Base-by-base conservation (phyloP, 2,329 filamentous ascomycete genomes). In the Furcasterigmium furcatum region DNA sequence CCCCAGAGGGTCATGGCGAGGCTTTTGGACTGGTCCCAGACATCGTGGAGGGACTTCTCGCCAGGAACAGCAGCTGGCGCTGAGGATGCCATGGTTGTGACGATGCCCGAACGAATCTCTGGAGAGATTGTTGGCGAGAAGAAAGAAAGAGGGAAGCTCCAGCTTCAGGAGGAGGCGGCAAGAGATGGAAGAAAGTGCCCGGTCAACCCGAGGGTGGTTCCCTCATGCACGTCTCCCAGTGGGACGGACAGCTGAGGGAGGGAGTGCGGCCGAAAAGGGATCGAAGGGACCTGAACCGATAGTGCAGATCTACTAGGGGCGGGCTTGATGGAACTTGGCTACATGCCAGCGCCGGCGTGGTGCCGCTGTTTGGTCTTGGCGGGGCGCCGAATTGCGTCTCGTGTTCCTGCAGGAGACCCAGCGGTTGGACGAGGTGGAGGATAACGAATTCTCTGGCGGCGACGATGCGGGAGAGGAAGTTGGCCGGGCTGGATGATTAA, bases 1-100 rank as follows among this genome's bases (percentile, higher is more conserved):
- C 55, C 51, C 66, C 65, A 69, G 32, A 58, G 41, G 21, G 57
- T 54, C 18, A 57, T 25, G 7, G 44, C 35, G 16, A 64, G 44
- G 20, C 44, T 45, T 38, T 55, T 58, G 10, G 52, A 27, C 40
- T 56, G 53, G 27, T 50, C 47, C 49, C 49, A 54, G 36, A 55
- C 24, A 18, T 53, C 51, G 34, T 48, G 30, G 47, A 59, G 48
- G 20, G 43, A 52, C 27, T 47, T 50, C 30, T 56, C 58, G 42
- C 50, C 46, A 14, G 32, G 22, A 10, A 30, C 38, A 6, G 40
- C 22, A 16, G 32, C 24, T 18, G 36, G 16, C 35, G 43, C 14
- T 38, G 38, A 35, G 13, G 22, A 47, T 38, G 43, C 36, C 45
- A 52, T 51, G 29, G 34, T 36, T 10, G 41, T 39, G 45, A 25